Conservation (phyloP, 768 basidiomycete species). For the Trametes maxima region DNA sequence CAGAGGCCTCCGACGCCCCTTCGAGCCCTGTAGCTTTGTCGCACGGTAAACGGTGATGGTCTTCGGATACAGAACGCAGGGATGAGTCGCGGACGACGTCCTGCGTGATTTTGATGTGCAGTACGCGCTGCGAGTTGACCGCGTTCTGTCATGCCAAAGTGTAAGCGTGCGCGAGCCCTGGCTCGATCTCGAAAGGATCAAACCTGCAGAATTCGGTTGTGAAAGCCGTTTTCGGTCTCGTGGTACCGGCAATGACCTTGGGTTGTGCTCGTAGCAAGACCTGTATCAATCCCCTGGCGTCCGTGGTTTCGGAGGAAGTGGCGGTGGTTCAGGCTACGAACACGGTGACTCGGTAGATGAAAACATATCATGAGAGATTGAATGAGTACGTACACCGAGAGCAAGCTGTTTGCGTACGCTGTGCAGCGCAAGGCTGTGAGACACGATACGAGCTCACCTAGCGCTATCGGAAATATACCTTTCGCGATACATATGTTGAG, state of each 20-base stretch:
- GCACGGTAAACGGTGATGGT: not conserved
- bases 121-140: not conserved
- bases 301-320: not conserved
- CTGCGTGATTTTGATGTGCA: slow-evolving; percentile 5
- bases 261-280: not conserved
- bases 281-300: not conserved
- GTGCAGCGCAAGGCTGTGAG: not conserved
- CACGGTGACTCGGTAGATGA: not conserved
- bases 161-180: not conserved
- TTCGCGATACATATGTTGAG: slow-evolving; percentile 3
- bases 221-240: not conserved
- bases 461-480: not conserved
- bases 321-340: not conserved
- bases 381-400: not conserved
- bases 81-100: not conserved
- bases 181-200: not conserved
- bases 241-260: not conserved
- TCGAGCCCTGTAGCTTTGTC: not conserved
- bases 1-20: not conserved
- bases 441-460: not conserved
- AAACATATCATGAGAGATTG: not conserved
- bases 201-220: not conserved
- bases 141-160: not conserved
- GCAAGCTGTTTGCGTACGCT: slow-evolving; percentile 1
- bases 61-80: not conserved